Evolutionary conservation across 148 eudicot genomes (phyloP), one percentile per base, ranked within the genome.

Genomic region (Vaccinium vitisidaea): DNA sequence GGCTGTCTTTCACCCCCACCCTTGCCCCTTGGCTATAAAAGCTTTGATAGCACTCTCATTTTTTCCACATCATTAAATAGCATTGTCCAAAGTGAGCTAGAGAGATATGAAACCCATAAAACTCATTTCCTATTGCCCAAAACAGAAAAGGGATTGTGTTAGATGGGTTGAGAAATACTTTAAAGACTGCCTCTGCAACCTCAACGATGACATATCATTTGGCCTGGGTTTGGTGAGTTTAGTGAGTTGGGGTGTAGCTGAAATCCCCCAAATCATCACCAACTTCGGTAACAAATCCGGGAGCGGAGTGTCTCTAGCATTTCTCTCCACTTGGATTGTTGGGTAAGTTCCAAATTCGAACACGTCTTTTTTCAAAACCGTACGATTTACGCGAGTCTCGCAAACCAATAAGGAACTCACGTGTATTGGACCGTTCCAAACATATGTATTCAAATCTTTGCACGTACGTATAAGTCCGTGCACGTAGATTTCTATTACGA

Each of bases 161-260:
- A 5, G 67, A 54, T 91, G 93, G 93, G 91, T 86, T 13, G 50
- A 86, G 14, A 88, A 86, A 27, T 91, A 90, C 78, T 83, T 91
- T 67, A 91, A 91, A 46, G 93, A 91, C 49, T 91, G 93, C 65
- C 86, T 91, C 4, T 91, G 93, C 39, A 87, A 91, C 75, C 8
- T 75, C 8, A 87, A 82, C 7, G 93, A 91, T 49, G 89, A 86
- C 3, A 43, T 90, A 8, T 91, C 93, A 0, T 91, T 91, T 52
- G 88, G 80, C 25, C 89, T 88, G 65, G 93, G 93, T 0, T 11
- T 91, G 5, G 54, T 88, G 8, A 91, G 93, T 67, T 80, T 91
- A n/a, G 12, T 91, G 4, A 89, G 92, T 39, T 91, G 93, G 93
- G 93, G 88, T 0, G 90, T 91, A 15, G 93, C 93, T 21, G 93